Conservation (phyloP, 1,284 basidiomycete genomes). For the Trichosporon sp. region DNA sequence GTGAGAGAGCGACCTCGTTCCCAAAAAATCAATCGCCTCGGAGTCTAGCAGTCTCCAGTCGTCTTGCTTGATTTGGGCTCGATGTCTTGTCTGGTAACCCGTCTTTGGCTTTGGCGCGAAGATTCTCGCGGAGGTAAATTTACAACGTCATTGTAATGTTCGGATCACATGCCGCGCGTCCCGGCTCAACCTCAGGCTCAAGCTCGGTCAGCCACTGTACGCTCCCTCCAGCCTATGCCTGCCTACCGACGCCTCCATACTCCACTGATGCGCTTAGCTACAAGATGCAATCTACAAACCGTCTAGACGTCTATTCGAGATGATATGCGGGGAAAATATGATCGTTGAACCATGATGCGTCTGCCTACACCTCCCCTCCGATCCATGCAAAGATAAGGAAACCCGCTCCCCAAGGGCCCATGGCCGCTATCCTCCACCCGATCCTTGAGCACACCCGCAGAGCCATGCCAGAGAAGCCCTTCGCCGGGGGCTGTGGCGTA, state of each 20-base stretch:
- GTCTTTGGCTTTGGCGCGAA: neutral
- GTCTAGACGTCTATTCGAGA: neutral
- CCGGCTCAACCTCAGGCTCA: neutral
- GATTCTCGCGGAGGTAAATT: constrained; percentile 2
- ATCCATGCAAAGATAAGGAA: constrained; percentile 48
- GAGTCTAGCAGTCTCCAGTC: neutral
- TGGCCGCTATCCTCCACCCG: constrained; percentile 41
- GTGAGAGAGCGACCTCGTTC: neutral
- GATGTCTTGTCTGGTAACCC: no score
- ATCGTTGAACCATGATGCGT: neutral
- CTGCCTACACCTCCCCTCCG: constrained; percentile 41
- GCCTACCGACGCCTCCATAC: neutral
- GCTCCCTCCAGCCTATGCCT: neutral
- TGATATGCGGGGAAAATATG: neutral
- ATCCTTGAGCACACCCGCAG: constrained; percentile 9
- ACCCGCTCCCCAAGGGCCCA: constrained; percentile 47
- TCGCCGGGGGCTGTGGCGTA: neutral
- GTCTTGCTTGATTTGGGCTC: neutral
- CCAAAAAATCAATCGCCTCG: constrained; percentile 2
- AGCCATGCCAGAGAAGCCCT: neutral
- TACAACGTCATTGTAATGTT: neutral
- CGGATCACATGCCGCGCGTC: no score
- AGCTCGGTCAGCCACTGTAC: neutral
- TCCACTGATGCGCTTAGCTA: neutral
- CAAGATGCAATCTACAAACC: neutral